Percentiles rank a stretch among this genome's conserved stretches.
Evolutionary conservation across 1,284 basidiomycete genomes (phyloP).

Genomic region (Fomes fomentarius): DNA sequence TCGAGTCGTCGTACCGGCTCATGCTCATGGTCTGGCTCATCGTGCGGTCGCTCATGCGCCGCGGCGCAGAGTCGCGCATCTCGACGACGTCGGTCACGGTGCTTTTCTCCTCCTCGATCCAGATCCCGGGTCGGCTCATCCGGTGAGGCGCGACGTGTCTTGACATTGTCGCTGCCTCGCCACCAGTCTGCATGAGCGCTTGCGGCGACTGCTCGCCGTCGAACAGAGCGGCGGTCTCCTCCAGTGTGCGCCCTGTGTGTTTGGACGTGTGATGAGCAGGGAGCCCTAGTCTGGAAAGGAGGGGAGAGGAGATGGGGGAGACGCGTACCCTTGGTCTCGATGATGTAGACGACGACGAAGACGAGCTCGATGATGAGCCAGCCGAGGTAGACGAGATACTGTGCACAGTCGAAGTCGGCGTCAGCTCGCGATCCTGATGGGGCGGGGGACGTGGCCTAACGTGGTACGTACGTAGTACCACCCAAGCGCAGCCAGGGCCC

Average conservation of each 20-base stretch:
- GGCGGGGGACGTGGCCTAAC: constrained; percentile 5
- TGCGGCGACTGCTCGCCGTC: constrained; percentile 55
- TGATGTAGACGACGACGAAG: constrained; percentile 57
- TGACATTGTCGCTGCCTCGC: constrained; percentile 53
- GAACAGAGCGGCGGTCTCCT: constrained; percentile 68
- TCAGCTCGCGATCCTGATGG: background rate
- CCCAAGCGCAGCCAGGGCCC: constrained; percentile 64
- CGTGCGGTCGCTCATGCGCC: constrained; percentile 10
- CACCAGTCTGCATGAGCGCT: constrained; percentile 49
- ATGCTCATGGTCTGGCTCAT: constrained; percentile 8
- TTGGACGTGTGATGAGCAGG: too few relatives aligned
- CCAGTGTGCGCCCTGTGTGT: constrained; percentile 56
- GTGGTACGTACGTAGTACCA: constrained; percentile 59
- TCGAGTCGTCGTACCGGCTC: constrained; percentile 6
- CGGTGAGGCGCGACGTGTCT: constrained; percentile 18
- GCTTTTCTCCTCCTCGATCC: constrained; percentile 24
- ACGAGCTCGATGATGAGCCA: constrained; percentile 63
- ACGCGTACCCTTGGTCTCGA: constrained; percentile 53
- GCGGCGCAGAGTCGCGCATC: constrained; percentile 19
- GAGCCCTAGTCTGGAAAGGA: too few relatives aligned
- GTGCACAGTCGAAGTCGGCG: constrained; percentile 8
- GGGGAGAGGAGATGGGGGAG: too few relatives aligned
- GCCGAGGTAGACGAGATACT: constrained; percentile 63
- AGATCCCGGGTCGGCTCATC: constrained; percentile 19
- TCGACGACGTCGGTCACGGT: constrained; percentile 23